A percentile compares a stretch with the other conserved stretches of the same genome.
phyloP scores from a whole-genome alignment of 495 filamentous ascomycete genomes.

The Rhypophila decipiens region DNA sequence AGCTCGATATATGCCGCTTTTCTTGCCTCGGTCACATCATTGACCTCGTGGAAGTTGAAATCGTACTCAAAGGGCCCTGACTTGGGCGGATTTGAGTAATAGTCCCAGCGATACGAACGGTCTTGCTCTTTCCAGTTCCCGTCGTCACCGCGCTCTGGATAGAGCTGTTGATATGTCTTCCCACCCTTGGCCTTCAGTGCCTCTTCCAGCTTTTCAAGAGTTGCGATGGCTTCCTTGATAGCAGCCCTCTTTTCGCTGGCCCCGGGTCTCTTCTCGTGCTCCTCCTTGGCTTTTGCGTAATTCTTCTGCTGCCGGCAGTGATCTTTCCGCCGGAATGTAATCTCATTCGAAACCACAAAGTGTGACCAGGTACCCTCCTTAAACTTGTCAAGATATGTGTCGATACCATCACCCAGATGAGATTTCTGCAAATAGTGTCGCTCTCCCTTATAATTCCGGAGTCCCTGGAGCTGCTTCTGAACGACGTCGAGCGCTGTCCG shows the following conservation, averaged over 20 bases:
- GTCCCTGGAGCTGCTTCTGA: constrained; percentile 36
- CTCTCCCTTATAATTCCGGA: constrained; percentile 39
- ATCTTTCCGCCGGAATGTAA: constrained; percentile 8
- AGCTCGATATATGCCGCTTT: constrained; percentile 51
- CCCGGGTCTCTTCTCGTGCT: constrained; percentile 24
- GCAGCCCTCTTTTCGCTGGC: constrained; percentile 45
- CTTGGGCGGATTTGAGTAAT: constrained; percentile 1
- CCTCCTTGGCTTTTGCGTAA: constrained; percentile 26
- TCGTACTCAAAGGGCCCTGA: constrained; percentile 39
- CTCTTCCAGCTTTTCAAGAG: constrained; percentile 48
- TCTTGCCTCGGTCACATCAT: constrained; percentile 45
- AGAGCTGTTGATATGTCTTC: constrained; percentile 58
- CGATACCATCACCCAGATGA: constrained; percentile 13
- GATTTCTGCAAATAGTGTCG: background rate
- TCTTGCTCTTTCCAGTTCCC: background rate
- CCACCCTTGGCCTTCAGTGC: constrained; percentile 49
- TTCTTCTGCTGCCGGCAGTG: constrained; percentile 16
- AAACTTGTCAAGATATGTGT: constrained; percentile 41
- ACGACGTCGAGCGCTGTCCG: constrained; percentile 52
- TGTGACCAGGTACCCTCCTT: constrained; percentile 46
- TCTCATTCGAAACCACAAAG: constrained; percentile 37
- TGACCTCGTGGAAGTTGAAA: constrained; percentile 41
- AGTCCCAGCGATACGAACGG: background rate
- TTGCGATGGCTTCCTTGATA: constrained; percentile 38
- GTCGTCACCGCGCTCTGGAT: constrained; percentile 40